Base-by-base conservation (phyloP, 768 basidiomycete genomes). In the Mycena galericulata region DNA sequence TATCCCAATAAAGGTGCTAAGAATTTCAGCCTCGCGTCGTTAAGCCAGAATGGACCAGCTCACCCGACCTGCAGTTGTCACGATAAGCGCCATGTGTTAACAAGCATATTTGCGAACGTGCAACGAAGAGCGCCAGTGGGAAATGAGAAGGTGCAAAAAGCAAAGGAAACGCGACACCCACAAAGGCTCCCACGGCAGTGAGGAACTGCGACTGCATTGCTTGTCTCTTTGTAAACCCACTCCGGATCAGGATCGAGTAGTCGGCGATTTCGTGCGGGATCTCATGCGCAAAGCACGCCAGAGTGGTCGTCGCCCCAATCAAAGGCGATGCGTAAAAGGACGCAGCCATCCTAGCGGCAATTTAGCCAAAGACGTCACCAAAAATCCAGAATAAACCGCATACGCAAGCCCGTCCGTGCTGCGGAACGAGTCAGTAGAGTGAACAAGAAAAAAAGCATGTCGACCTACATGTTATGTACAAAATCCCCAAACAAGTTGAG, bases 251-350 rank as follows among this genome's bases (percentile, higher is more conserved):
- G 72, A 97, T 96, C n/a, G 94, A 95, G 75, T 96, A 97, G 77
- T 97, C 96, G n/a, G 95, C 96, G 69, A 97, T 97, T 84, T 97
- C 95, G 75, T 97, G 95, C 20, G 96, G 96, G 59, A 97, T 97
- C 80, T 97, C 95, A 77, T 97, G 95, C 2, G 94, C 94, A 75
- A 97, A 97, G 76, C 95, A 97, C 27, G 96, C 96, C 50, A 97
- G 86, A n/a, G 95, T 96, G 3, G 95, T 97, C 46, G 95, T 96
- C 38, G 96, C 95, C 46, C 96, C 96, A 69, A 97, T 94, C 65
- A 96, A 83, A 4, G 96, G 96, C 36, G 93, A 94, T n/a, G 94
- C 95, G 77, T 97, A 97, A 84, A 97, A 97, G n/a, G 94, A 95
- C 58, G 96, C 95, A 18, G 95, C 92, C 93, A 97, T 96, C 34